Conservation (phyloP, 768 basidiomycete species). For the Paxillus involutus region DNA sequence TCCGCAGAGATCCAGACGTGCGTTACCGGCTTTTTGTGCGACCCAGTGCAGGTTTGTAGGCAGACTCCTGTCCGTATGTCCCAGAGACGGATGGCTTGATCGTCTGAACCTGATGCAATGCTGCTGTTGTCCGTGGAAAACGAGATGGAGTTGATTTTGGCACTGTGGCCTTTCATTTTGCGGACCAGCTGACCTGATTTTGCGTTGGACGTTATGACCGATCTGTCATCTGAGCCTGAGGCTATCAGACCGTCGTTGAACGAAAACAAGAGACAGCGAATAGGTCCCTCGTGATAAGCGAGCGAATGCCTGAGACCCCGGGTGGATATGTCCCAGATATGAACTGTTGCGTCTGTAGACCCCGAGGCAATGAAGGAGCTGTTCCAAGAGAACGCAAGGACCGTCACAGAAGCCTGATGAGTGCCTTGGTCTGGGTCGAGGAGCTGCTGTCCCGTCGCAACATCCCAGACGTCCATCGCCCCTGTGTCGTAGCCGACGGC, state of each 20-base stretch:
- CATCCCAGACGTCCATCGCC: slow-evolving; percentile 16
- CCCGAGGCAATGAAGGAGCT: slow-evolving; percentile 13
- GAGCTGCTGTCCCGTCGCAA: slow-evolving; percentile 13
- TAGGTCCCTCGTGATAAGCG: slow-evolving; percentile 11
- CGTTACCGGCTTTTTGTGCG: slow-evolving; percentile 14
- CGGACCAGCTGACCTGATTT: slow-evolving; percentile 7
- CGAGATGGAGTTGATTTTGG: slow-evolving; percentile 16
- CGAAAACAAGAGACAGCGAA: slow-evolving; percentile 23
- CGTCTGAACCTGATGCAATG: slow-evolving; percentile 23
- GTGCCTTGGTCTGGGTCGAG: background rate
- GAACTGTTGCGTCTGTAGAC: slow-evolving; percentile 10
- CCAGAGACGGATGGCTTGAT: slow-evolving; percentile 25
- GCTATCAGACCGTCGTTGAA: slow-evolving; percentile 10
- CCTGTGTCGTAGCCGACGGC: slow-evolving; percentile 15
- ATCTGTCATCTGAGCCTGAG: slow-evolving; percentile 13
- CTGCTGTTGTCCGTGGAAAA: slow-evolving; percentile 18
- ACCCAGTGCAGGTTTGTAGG: slow-evolving; percentile 10
- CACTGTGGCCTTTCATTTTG: slow-evolving; percentile 16
- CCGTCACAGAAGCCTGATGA: slow-evolving; percentile 3
- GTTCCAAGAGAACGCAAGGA: slow-evolving; percentile 12
- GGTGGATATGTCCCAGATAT: slow-evolving; percentile 15
- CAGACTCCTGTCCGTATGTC: slow-evolving; percentile 18
- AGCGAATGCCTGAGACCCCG: slow-evolving; percentile 5
- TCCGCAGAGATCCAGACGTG: slow-evolving; percentile 20
- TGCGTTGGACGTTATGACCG: slow-evolving; percentile 13